phyloP scores from a whole-genome alignment of 805 yeast species.

The Clavispora asparagi region DNA sequence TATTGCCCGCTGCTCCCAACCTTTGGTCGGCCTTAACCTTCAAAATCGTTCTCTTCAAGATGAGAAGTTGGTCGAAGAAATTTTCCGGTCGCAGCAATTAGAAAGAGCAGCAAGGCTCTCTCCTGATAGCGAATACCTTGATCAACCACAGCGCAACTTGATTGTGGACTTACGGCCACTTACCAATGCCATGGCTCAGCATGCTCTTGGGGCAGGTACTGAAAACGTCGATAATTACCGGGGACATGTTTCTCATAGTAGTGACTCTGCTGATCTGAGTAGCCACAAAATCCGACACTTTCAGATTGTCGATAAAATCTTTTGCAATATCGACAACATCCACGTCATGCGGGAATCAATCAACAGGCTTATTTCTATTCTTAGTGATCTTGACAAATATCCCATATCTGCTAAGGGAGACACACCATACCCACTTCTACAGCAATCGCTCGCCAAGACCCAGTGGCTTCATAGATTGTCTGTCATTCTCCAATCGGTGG shows the following conservation, averaged over 20 bases:
- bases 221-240: slow-evolving; percentile 87
- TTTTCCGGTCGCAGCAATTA: slow-evolving; percentile 54
- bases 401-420: slow-evolving; percentile 23
- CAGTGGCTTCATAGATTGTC: slow-evolving; percentile 77
- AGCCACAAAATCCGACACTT: background rate
- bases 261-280: background rate
- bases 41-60: slow-evolving; percentile 88
- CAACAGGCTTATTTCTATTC: slow-evolving; percentile 52
- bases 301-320: slow-evolving; percentile 57
- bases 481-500: slow-evolving; percentile 68
- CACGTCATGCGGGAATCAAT: slow-evolving; percentile 91
- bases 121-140: slow-evolving; percentile 19
- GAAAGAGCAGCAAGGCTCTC: slow-evolving; percentile 18
- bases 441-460: slow-evolving; percentile 54
- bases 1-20: slow-evolving; percentile 88
- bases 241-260: slow-evolving; percentile 15
- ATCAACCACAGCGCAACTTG: slow-evolving; percentile 46
- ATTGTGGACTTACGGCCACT: slow-evolving; percentile 90
- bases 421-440: slow-evolving; percentile 25
- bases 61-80: slow-evolving; percentile 72
- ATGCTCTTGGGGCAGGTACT: slow-evolving; percentile 97
- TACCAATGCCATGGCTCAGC: slow-evolving; percentile 94
- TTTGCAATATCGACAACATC: slow-evolving; percentile 88
- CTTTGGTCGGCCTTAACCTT: slow-evolving; percentile 76
- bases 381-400: slow-evolving; percentile 64